Evolutionary conservation across 805 yeast species (phyloP), one percentile per base, ranked within the genome.

Genomic region (Maudiozyma saulgeensis): DNA sequence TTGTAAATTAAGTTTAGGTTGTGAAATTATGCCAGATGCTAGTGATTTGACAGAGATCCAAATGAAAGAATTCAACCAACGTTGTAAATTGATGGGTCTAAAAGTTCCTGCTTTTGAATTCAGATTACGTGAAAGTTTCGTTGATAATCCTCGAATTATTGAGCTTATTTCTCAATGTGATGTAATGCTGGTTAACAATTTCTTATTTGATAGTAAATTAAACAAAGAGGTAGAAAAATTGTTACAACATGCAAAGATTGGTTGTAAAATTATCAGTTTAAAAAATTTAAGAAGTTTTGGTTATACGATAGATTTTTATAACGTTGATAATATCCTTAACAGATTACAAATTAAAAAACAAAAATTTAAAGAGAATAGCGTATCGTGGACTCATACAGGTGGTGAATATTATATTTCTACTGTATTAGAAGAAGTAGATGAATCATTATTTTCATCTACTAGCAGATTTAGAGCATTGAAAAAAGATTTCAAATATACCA

Each of bases 21-120:
- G 91, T 66, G 97, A 90, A 62, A 77, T 90, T 44, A 89, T 89
- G 95, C 77, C 76, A 16, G 82, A 82, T 55, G 95, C 96, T 0
- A 83, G 90, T 11, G 69, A 72, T 6, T 69, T 89, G 45, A 84
- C 91, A 1, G 73, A 71, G 40, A 53, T 69, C 19, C 97, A 90
- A 63, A 66, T 70, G 25, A 57, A 55, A 2, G 89, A 84, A 55
- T 74, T 88, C 49, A 61, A 68, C 47, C 74, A 73, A 43, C 75
- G 95, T 48, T 72, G 83, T 46, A 68, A 68, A 40, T 67, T 81
- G 3, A 80, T 80, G 64, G 96, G 96, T 0, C 56, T 90, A 18
- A 72, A 70, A 15, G 70, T 79, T 4, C 82, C 87, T 6, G 61
- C 70, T 7, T 72, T 82, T 15, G 68, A 76, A 23, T 77, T 85